Conservation (phyloP, 495 filamentous ascomycete genomes). For the Sordaria brevicollis region DNA sequence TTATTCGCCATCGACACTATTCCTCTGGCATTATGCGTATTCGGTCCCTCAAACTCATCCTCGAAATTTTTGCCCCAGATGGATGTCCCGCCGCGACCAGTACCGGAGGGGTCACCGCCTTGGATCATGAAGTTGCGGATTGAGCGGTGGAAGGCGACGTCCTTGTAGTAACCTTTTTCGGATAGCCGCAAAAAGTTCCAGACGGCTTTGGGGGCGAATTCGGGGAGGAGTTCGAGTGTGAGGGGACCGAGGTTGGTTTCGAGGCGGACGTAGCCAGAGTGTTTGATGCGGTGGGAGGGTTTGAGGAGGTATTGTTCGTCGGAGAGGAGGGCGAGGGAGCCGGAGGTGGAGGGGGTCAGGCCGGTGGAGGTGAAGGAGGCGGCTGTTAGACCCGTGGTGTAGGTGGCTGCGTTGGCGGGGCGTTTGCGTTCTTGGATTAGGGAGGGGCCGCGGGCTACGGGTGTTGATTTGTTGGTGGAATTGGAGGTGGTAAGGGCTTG, state of each 20-base stretch:
- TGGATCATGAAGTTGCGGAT: constrained; percentile 98
- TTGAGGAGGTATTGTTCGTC: constrained; percentile 96
- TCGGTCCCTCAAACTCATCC: constrained; percentile 85
- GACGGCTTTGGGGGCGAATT: constrained; percentile 81
- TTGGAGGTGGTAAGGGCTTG: constrained; percentile 34
- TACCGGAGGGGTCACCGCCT: constrained; percentile 88
- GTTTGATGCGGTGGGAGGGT: constrained; percentile 66
- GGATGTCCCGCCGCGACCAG: constrained; percentile 75
- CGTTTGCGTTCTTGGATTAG: constrained; percentile 38
- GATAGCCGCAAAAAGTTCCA: constrained; percentile 93
- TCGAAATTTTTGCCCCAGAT: constrained; percentile 86
- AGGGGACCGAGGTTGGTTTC: constrained; percentile 71
- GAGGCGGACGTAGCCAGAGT: constrained; percentile 84
- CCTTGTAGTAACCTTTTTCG: constrained; percentile 81
- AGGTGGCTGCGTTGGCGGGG: constrained; percentile 76
- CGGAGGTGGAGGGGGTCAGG: constrained; percentile 80
- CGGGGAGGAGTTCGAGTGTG: constrained; percentile 83
- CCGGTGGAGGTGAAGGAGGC: constrained; percentile 93
- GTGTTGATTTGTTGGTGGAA: constrained; percentile 6
- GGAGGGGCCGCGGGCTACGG: constrained; percentile 5
- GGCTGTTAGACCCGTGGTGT: constrained; percentile 87
- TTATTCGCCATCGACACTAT: constrained; percentile 95
- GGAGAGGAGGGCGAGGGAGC: constrained; percentile 70
- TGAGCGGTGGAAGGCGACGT: constrained; percentile 77
- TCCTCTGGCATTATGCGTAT: constrained; percentile 68